phyloP scores from a whole-genome alignment of 2,329 filamentous ascomycete genomes.

The Hypoxylon sp. region DNA sequence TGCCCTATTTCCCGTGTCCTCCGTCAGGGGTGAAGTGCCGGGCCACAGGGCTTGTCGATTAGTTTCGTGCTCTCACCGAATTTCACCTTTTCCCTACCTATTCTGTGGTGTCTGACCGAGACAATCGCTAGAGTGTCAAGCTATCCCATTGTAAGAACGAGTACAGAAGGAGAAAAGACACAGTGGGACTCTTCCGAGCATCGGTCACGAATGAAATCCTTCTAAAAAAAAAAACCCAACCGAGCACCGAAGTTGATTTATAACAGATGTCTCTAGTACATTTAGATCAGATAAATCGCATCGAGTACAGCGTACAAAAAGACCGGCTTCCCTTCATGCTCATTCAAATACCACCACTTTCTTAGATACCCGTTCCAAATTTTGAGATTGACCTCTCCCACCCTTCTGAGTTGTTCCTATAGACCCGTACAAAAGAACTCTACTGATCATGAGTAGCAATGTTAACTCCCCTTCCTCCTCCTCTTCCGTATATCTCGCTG shows the following conservation, averaged over 20 bases:
- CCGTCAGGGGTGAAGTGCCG: conserved; percentile 4
- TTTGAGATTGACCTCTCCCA: conserved; percentile 38
- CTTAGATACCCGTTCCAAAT: conserved; percentile 37
- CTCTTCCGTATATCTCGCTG: conserved; percentile 17
- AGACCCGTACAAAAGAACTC: conserved; percentile 35
- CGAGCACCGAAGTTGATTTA: conserved; percentile 14
- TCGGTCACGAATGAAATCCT: conserved; percentile 20
- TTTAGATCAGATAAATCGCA: conserved; percentile 28
- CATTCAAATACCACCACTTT: conserved; percentile 36
- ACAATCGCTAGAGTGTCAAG: not conserved
- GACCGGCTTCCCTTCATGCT: conserved; percentile 45
- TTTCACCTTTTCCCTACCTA: conserved; percentile 8
- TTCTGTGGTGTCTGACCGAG: conserved; percentile 13
- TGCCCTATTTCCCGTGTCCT: conserved; percentile 16
- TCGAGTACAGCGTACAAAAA: conserved; percentile 46
- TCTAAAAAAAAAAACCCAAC: conserved; percentile 20
- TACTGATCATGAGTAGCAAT: conserved; percentile 39
- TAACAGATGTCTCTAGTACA: conserved; percentile 37
- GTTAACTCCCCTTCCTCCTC: conserved; percentile 8
- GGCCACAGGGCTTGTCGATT: conserved; percentile 1
- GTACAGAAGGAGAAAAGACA: conserved; percentile 12
- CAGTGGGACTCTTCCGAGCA: conserved; percentile 25
- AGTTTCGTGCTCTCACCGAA: conserved; percentile 14
- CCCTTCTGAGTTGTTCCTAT: conserved; percentile 36
- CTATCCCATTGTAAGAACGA: conserved; percentile 21